Conservation (phyloP, 495 filamentous ascomycete species). For the Beverwykella pulmonaria region DNA sequence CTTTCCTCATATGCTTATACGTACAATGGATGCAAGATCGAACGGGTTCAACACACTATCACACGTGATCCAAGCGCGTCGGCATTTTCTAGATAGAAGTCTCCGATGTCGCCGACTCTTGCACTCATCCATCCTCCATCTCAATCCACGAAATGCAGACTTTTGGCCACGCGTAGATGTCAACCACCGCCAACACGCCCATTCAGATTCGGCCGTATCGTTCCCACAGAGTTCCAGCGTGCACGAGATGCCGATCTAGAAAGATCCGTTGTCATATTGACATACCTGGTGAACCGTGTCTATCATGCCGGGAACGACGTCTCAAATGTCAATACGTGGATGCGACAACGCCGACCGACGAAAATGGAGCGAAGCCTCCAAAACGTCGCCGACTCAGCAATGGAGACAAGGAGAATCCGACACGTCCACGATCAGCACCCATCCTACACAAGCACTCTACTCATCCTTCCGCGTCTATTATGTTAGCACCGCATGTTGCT, state of each 20-base stretch:
- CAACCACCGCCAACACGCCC: constrained; percentile 5
- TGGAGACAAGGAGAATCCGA: not conserved
- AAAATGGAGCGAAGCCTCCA: not conserved
- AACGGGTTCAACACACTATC: no score
- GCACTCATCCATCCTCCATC: not conserved
- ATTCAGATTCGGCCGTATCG: constrained; percentile 30
- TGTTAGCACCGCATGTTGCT: constrained; percentile 27
- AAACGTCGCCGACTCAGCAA: constrained; percentile 16
- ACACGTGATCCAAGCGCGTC: not conserved
- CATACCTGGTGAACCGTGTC: constrained; percentile 31
- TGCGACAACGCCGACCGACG: not conserved
- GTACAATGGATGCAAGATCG: no score
- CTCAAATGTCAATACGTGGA: constrained; percentile 34
- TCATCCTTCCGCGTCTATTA: constrained; percentile 22
- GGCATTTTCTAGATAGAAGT: not conserved
- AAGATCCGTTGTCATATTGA: constrained; percentile 35
- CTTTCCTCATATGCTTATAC: no score
- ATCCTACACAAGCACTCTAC: constrained; percentile 11
- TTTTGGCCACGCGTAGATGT: constrained; percentile 1
- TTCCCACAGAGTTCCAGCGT: constrained; percentile 30
- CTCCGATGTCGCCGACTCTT: not conserved
- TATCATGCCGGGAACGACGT: constrained; percentile 29
- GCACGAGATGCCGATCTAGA: constrained; percentile 19
- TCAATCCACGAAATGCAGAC: not conserved
- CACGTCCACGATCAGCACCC: constrained; percentile 5